These are phyloP conservation scores for Escallonia herrerae DNA, from an alignment of 129 eudicot genomes.

Conservation along the genomic window DNA sequence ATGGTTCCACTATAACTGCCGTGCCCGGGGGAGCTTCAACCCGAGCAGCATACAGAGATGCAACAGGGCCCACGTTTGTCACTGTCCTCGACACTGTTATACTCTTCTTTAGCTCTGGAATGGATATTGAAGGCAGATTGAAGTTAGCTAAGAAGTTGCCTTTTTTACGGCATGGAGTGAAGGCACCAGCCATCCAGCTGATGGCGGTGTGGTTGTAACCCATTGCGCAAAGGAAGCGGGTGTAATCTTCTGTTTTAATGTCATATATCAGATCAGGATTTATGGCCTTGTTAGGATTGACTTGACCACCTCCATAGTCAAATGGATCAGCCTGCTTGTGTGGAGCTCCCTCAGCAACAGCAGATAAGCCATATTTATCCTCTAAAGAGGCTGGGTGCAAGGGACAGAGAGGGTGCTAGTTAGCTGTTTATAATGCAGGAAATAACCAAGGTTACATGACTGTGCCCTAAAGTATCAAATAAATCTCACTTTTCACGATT, in stretches of 20 bases:
- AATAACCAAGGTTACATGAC: background rate
- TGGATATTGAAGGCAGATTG: constrained; percentile 45
- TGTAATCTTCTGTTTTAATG: constrained; percentile 26
- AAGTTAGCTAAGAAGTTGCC: constrained; percentile 24
- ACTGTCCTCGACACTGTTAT: constrained; percentile 37
- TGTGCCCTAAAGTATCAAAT: too few species aligned
- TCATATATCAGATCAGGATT: constrained; percentile 50
- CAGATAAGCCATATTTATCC: constrained; percentile 27
- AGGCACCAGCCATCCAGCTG: constrained; percentile 13
- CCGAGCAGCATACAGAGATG: constrained; percentile 27
- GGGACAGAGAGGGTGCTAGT: background rate
- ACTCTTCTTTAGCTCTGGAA: constrained; percentile 28
- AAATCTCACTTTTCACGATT: too few species aligned
- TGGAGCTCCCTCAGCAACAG: constrained; percentile 39
- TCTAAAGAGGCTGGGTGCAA: constrained; percentile 25
- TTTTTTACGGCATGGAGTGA: constrained; percentile 13
- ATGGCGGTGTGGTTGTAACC: constrained; percentile 35
- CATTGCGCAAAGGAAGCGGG: constrained; percentile 36
- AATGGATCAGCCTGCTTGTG: constrained; percentile 52
- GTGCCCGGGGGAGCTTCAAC: constrained; percentile 44
- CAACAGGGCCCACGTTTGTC: constrained; percentile 42
- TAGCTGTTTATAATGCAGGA: background rate
- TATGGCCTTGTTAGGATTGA: constrained; percentile 40
- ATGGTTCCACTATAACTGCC: constrained; percentile 35
- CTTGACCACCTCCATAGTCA: constrained; percentile 58